These are phyloP conservation scores for Peronospora destructor DNA, from an alignment of 352 stramenopile genomes.

Conservation along the genomic window DNA sequence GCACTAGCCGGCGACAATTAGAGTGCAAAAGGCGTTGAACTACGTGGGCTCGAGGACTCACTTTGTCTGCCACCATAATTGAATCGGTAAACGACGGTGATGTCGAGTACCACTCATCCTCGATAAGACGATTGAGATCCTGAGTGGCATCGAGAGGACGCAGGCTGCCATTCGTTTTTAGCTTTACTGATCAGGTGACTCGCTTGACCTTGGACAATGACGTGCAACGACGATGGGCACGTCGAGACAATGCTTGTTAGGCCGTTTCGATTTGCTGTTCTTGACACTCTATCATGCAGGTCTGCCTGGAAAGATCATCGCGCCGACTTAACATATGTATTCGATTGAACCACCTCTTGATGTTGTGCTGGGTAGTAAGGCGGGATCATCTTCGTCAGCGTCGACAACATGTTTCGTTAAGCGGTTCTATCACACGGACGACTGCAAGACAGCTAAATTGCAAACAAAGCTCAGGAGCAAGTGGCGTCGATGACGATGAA, in stretches of 20 bases:
- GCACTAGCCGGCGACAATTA: constrained; percentile 17
- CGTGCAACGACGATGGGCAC: neutral
- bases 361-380: constrained; percentile 15
- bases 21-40: too few relatives aligned
- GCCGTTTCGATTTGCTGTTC: constrained; percentile 82
- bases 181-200: constrained; percentile 87
- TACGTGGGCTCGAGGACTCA: constrained; percentile 84
- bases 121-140: constrained; percentile 79
- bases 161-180: constrained; percentile 78
- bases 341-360: too few relatives aligned
- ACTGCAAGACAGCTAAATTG: constrained; percentile 2
- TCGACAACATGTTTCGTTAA: constrained; percentile 4
- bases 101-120: constrained; percentile 19
- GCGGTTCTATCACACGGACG: too few relatives aligned
- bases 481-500: constrained; percentile 23
- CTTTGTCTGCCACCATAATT: constrained; percentile 28
- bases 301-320: constrained; percentile 66
- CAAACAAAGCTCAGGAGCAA: constrained; percentile 8
- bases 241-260: constrained; percentile 83
- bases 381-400: constrained; percentile 13
- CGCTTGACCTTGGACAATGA: constrained; percentile 6
- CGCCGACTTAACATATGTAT: constrained; percentile 28
- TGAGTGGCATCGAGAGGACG: constrained; percentile 49
- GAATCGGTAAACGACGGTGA: too few relatives aligned
- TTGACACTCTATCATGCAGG: constrained; percentile 78